A percentile compares a stretch with the other conserved stretches of the same genome.
phyloP scores from a whole-genome alignment of 345 rosid genomes.

The Carallia pectinifolia region DNA sequence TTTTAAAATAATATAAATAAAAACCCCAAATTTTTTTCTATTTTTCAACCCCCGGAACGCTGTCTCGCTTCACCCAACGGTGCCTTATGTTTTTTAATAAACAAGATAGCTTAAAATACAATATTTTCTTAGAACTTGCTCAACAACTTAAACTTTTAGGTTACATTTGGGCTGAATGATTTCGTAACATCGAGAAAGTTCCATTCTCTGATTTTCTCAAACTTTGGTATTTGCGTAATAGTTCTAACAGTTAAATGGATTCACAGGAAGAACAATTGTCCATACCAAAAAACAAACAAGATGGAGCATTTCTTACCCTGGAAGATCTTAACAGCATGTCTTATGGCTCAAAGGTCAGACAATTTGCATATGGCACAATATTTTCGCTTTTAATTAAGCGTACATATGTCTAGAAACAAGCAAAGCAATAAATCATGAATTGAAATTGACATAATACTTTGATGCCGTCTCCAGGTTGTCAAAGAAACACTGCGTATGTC shows the following conservation, averaged over 20 bases:
- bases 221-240: neutral
- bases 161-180: no score
- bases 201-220: neutral
- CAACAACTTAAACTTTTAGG: no score
- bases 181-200: no score
- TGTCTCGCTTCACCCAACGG: no score
- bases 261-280: constrained; percentile 51
- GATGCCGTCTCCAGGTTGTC: constrained; percentile 43
- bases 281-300: constrained; percentile 32
- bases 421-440: neutral
- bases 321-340: constrained; percentile 54
- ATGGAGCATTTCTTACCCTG: constrained; percentile 33
- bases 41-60: no score
- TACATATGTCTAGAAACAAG: neutral
- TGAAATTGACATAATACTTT: neutral
- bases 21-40: no score
- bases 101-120: no score
- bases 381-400: neutral
- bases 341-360: constrained; percentile 50
- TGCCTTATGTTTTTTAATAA: no score
- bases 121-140: no score
- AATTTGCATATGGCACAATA: neutral
- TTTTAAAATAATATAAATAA: no score
- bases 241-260: neutral
- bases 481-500: constrained; percentile 64